Percentiles rank a stretch among this genome's conserved stretches.
Evolutionary conservation across 2,329 filamentous ascomycete species (phyloP).

Genomic region (Aspergillus quadricinctus): DNA sequence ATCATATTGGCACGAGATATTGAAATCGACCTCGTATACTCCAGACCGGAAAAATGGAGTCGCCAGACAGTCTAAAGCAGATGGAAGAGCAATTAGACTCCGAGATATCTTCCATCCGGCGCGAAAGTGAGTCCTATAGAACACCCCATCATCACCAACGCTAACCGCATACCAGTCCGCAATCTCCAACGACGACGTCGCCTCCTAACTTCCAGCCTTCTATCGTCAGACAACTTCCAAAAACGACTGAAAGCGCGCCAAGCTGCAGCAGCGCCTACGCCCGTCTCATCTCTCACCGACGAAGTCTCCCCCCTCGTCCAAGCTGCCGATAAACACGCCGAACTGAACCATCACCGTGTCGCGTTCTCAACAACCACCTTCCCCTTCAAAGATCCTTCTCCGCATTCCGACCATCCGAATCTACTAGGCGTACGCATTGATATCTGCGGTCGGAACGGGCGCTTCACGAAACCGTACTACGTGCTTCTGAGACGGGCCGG

Average conservation of each 20-base stretch:
- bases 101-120: slow-evolving; percentile 39
- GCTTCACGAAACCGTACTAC: slow-evolving; percentile 42
- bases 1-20: neutral
- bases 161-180: slow-evolving; percentile 30
- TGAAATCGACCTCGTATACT: neutral
- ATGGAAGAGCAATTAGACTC: slow-evolving; percentile 32
- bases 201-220: slow-evolving; percentile 38
- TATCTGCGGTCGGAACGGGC: slow-evolving; percentile 35
- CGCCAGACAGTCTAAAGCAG: neutral
- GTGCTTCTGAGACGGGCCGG: slow-evolving; percentile 34
- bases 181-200: slow-evolving; percentile 36
- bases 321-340: slow-evolving; percentile 27
- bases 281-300: slow-evolving; percentile 10
- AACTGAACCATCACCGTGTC: slow-evolving; percentile 41
- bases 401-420: slow-evolving; percentile 22
- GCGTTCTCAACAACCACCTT: slow-evolving; percentile 44
- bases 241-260: slow-evolving; percentile 17
- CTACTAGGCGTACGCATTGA: slow-evolving; percentile 43
- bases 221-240: slow-evolving; percentile 37
- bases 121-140: slow-evolving; percentile 32
- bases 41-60: neutral
- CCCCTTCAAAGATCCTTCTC: slow-evolving; percentile 43
- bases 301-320: slow-evolving; percentile 32
- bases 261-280: neutral
- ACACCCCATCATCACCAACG: neutral